Base-by-base conservation (phyloP, 1,139 yeast species). In the Hyphopichia pseudoburtonii region DNA sequence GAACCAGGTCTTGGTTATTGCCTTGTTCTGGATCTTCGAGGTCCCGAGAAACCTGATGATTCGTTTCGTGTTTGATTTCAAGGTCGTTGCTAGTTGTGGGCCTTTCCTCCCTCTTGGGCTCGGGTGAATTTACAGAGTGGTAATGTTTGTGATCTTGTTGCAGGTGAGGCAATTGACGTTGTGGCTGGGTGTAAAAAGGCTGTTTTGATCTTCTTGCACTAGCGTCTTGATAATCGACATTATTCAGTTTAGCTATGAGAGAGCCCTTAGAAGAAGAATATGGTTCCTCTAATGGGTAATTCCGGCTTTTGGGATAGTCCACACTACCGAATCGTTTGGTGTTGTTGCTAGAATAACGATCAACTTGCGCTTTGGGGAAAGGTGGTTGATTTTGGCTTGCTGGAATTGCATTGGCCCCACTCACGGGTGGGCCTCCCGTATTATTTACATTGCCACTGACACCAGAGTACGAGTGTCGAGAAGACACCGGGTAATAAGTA, bases 291-390 rank as follows among this genome's bases (percentile, higher is more conserved):
- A 25, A 14, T 11, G 34, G 15, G 12, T 19, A 33, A 19, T 27
- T 33, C 17, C 39, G 34, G 12, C 28, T 31, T 15, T 33, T 38
- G n/a, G 28, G 29, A 30, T 38, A 28, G 28, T 33, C 44, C 29
- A 16, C 3, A 21, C 11, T 16, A 28, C 10, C n/a, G 11, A 43
- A 39, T 19, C 46, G 41, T n/a, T n/a, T n/a, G n/a, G n/a, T n/a
- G 30, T 38, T 38, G 22, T 47, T 47, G 16, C 48, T 42, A 3
- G 52, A 47, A 39, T 51, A 52, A 35, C 48, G 53, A 34, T 52
- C 56, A 11, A 49, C 52, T 25, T 42, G 54, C n/a, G 51, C 34
- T 34, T 50, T 50, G 25, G 22, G 35, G 26, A 39, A 46, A 34
- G 46, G 42, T 27, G 16, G 25, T 33, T 15, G 30, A 28, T 17